Evolutionary conservation across 2,329 filamentous ascomycete species (phyloP).

Genomic region (Fusarium nisikadoi): DNA sequence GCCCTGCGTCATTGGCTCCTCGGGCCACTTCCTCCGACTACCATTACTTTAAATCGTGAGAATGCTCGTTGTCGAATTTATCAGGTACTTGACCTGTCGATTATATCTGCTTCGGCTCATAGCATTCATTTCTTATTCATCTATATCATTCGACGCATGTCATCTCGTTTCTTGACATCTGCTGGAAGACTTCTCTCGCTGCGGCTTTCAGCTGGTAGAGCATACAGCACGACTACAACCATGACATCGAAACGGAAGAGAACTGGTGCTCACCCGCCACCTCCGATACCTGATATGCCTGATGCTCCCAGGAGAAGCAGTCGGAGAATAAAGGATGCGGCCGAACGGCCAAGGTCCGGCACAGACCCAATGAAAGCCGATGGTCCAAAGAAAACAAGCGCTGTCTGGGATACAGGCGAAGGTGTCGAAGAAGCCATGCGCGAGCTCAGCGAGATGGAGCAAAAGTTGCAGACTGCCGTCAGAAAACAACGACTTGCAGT

Average conservation of each 20-base stretch:
- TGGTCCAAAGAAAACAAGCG: neutral
- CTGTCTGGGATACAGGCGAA: constrained; percentile 27
- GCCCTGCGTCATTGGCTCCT: constrained; percentile 38
- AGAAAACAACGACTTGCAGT: constrained; percentile 61
- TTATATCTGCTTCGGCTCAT: neutral
- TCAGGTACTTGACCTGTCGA: neutral
- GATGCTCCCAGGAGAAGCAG: constrained; percentile 43
- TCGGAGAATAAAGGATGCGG: constrained; percentile 35
- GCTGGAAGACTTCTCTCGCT: constrained; percentile 7
- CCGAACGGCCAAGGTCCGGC: neutral
- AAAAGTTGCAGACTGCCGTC: constrained; percentile 54
- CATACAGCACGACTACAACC: neutral
- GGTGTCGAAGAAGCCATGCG: constrained; percentile 54
- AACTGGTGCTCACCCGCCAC: constrained; percentile 31
- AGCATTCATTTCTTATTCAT: neutral
- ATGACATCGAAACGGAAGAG: constrained; percentile 57
- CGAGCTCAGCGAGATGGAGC: constrained; percentile 62
- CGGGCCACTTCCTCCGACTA: constrained; percentile 39
- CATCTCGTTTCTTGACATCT: constrained; percentile 8
- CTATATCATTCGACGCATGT: constrained; percentile 2
- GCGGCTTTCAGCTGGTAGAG: constrained; percentile 5
- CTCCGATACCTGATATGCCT: constrained; percentile 32
- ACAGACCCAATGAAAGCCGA: neutral
- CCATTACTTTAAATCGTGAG: constrained; percentile 11
- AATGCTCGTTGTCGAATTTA: neutral